Evolutionary conservation across 1,284 basidiomycete species (phyloP).

Genomic region (Leucoagaricus sp.): DNA sequence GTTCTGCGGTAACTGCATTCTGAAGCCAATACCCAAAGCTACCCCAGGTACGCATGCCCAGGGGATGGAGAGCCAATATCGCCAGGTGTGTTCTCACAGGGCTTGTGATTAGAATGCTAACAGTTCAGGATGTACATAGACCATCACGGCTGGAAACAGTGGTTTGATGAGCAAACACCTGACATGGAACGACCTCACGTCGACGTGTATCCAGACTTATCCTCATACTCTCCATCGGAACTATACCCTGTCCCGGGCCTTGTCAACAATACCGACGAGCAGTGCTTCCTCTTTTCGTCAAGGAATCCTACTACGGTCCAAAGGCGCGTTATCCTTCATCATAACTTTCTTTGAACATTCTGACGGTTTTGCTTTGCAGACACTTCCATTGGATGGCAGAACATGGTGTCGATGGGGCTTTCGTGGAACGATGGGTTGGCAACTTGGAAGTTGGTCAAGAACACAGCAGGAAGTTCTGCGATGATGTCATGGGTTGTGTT

Average conservation of each 20-base stretch:
- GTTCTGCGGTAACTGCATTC: conserved; percentile 23
- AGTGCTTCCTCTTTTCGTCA: conserved; percentile 72
- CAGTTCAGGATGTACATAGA: conserved; percentile 32
- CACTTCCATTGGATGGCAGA: conserved; percentile 84
- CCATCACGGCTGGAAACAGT: conserved; percentile 84
- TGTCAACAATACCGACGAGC: conserved; percentile 52
- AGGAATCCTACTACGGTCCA: conserved; percentile 71
- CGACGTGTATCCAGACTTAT: conserved; percentile 76
- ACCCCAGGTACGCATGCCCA: conserved; percentile 60
- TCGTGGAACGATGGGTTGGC: conserved; percentile 73
- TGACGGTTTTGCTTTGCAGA: conserved; percentile 29
- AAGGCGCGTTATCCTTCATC: conserved; percentile 33
- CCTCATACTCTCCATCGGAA: conserved; percentile 69
- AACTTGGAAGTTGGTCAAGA: conserved; percentile 55
- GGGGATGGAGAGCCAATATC: conserved; percentile 66
- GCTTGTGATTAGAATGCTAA: background rate
- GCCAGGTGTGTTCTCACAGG: conserved; percentile 42
- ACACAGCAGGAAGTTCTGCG: conserved; percentile 58
- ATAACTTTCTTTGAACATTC: conserved; percentile 2
- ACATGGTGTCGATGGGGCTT: conserved; percentile 74
- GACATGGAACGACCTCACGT: conserved; percentile 67
- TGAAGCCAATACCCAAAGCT: background rate
- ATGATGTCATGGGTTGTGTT: conserved; percentile 71
- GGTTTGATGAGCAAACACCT: conserved; percentile 68
- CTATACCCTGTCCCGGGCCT: conserved; percentile 68